phyloP scores from a whole-genome alignment of 768 basidiomycete species.

The Phaffia tasmanica region DNA sequence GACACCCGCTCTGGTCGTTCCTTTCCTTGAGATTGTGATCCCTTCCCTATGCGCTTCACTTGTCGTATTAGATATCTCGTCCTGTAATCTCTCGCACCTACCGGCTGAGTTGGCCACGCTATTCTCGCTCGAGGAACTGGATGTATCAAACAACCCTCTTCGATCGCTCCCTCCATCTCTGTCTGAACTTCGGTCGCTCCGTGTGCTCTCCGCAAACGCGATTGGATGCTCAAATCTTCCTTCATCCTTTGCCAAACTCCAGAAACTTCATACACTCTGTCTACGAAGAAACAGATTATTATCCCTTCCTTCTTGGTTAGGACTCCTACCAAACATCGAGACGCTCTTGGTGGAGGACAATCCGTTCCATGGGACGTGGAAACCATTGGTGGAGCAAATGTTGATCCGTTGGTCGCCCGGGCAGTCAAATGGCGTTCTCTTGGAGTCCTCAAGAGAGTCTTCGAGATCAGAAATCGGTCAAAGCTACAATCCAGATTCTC shows the following conservation, averaged over 20 bases:
- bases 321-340: constrained; percentile 67
- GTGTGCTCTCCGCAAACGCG: constrained; percentile 83
- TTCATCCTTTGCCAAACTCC: constrained; percentile 57
- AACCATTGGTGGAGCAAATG: constrained; percentile 46
- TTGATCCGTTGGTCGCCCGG: constrained; percentile 13
- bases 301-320: constrained; percentile 88
- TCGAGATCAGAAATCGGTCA: constrained; percentile 7
- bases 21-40: constrained; percentile 58
- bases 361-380: constrained; percentile 90
- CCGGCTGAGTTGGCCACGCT: constrained; percentile 75
- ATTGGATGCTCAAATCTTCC: constrained; percentile 72
- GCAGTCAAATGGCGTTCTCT: too few species aligned
- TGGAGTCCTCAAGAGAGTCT: too few species aligned
- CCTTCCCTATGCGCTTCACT: constrained; percentile 66
- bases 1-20: constrained; percentile 64
- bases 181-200: constrained; percentile 59
- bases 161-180: constrained; percentile 85
- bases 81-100: constrained; percentile 70
- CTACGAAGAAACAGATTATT: constrained; percentile 77
- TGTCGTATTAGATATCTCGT: constrained; percentile 85
- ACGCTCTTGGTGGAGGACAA: constrained; percentile 87
- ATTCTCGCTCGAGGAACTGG: constrained; percentile 76
- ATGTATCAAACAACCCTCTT: constrained; percentile 81
- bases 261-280: constrained; percentile 61
- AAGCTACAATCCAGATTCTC: neutral